Percentiles rank a stretch among this genome's conserved stretches.
Conservation (phyloP, 768 basidiomycete species). For the Tephrocybe sp. region DNA sequence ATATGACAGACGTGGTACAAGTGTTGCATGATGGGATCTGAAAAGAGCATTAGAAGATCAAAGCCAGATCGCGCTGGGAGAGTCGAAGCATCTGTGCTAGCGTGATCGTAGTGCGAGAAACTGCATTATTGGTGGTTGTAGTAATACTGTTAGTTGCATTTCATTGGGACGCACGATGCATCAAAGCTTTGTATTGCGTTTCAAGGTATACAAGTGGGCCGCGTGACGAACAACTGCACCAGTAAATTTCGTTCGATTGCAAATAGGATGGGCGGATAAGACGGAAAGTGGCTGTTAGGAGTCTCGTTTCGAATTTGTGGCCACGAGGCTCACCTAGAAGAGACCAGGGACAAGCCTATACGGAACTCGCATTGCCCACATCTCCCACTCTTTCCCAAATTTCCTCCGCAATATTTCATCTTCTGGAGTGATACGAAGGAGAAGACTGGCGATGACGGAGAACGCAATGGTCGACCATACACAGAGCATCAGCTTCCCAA, state of each 20-base stretch:
- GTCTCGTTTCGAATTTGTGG: not conserved
- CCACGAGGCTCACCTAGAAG: slow-evolving; percentile 20
- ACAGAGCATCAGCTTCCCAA: slow-evolving; percentile 15
- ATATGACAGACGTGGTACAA: not conserved
- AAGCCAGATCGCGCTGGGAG: not conserved
- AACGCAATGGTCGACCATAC: slow-evolving; percentile 25
- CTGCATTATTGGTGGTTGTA: too few relatives aligned
- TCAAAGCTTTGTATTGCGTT: too few relatives aligned
- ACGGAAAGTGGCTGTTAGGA: not conserved
- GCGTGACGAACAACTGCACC: too few relatives aligned
- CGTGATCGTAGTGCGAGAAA: too few relatives aligned
- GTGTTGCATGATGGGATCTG: slow-evolving; percentile 1
- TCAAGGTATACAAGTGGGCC: not conserved
- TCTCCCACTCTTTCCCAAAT: slow-evolving; percentile 28
- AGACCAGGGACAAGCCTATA: slow-evolving; percentile 33
- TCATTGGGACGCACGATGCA: too few relatives aligned
- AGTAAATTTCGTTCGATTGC: too few relatives aligned
- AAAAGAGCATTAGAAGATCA: not conserved
- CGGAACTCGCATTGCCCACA: slow-evolving; percentile 29
- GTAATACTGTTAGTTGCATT: too few relatives aligned
- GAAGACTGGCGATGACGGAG: slow-evolving; percentile 25
- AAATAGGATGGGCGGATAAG: too few relatives aligned
- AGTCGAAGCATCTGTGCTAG: not conserved
- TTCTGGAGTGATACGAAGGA: slow-evolving; percentile 32
- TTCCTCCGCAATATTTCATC: slow-evolving; percentile 29